These are phyloP conservation scores for Penicillium verhagenii DNA, from an alignment of 495 filamentous ascomycete genomes.

Conservation along the genomic window DNA sequence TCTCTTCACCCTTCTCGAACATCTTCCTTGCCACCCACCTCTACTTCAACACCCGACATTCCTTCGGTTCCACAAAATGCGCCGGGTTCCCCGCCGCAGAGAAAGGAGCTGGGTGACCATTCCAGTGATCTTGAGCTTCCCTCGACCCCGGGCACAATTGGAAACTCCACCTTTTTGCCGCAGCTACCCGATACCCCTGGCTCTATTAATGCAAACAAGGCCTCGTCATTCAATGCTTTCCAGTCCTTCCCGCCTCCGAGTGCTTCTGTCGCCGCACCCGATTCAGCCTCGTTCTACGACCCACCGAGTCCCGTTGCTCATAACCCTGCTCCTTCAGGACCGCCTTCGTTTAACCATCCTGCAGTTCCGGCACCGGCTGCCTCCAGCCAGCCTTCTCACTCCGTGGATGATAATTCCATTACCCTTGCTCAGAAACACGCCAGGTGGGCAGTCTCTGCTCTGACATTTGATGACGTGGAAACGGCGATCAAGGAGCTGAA, in stretches of 20 bases:
- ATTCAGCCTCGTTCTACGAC: constrained; percentile 36
- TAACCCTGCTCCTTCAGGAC: constrained; percentile 23
- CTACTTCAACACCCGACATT: constrained; percentile 26
- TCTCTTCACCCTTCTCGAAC: constrained; percentile 52
- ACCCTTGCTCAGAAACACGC: constrained; percentile 88
- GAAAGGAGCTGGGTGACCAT: constrained; percentile 19
- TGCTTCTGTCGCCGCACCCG: constrained; percentile 26
- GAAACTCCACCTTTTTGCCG: constrained; percentile 23
- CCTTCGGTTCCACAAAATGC: constrained; percentile 25
- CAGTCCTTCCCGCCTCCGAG: constrained; percentile 47
- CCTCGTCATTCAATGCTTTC: constrained; percentile 30
- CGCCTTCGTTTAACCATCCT: constrained; percentile 17
- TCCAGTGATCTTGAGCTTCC: constrained; percentile 36
- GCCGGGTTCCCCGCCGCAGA: constrained; percentile 16
- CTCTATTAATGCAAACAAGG: constrained; percentile 13
- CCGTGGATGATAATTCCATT: constrained; percentile 72
- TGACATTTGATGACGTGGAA: constrained; percentile 93
- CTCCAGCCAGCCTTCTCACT: constrained; percentile 25
- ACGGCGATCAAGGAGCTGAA: constrained; percentile 87
- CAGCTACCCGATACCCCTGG: constrained; percentile 43
- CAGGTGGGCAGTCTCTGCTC: constrained; percentile 92
- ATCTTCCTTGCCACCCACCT: constrained; percentile 37
- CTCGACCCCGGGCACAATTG: constrained; percentile 37
- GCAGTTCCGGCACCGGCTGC: constrained; percentile 18
- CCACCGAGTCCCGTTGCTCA: constrained; percentile 18